Conservation (phyloP, 306 rosid species). For the Quercus agrifolia region DNA sequence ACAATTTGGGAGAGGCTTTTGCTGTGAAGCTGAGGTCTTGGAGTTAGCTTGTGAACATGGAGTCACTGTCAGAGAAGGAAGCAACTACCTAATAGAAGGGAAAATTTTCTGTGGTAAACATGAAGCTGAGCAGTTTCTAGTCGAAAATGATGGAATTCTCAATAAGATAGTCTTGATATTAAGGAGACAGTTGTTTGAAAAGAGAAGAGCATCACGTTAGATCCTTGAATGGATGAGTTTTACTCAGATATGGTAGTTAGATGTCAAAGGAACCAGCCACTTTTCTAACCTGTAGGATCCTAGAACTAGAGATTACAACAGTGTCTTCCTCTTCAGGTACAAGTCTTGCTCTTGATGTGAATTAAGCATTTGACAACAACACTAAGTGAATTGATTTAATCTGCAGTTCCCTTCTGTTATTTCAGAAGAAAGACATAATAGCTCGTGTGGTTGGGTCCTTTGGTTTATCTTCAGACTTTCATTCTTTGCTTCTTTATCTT, state of each 20-base stretch:
- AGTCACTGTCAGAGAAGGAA: conserved; percentile 46
- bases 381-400: not conserved
- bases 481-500: not conserved
- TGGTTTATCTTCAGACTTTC: not conserved
- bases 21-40: conserved; percentile 58
- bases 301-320: not conserved
- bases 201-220: not conserved
- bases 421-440: not conserved
- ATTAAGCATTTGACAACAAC: not conserved
- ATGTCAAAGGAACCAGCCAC: conserved; percentile 10
- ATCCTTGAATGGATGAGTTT: conserved; percentile 3
- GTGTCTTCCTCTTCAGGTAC: not conserved
- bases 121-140: too few species aligned
- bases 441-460: not conserved
- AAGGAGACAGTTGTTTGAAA: too few species aligned
- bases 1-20: conserved; percentile 71
- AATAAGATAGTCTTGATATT: too few species aligned
- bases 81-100: conserved; percentile 22
- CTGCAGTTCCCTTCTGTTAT: not conserved
- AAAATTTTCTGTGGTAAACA: too few species aligned
- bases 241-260: not conserved
- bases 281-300: not conserved
- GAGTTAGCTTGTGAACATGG: conserved; percentile 77
- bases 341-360: not conserved
- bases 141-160: too few species aligned